These are phyloP conservation scores for Fusarium avenaceum DNA, from an alignment of 2,329 filamentous ascomycete species.

Conservation along the genomic window DNA sequence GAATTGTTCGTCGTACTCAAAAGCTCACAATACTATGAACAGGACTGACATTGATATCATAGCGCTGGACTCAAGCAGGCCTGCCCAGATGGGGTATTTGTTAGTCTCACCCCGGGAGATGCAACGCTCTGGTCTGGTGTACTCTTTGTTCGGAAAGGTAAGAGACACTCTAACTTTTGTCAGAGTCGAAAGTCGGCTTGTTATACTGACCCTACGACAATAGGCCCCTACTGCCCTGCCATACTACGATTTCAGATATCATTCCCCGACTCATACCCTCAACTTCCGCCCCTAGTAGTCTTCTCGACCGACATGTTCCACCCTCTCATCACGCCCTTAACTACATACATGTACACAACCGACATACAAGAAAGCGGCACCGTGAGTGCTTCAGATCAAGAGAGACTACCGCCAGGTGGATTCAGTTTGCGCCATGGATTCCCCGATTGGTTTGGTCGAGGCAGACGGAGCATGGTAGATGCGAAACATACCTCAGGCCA, in stretches of 20 bases:
- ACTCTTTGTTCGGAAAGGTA: conserved; percentile 90
- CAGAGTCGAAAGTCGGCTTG: background rate
- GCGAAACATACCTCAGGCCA: conserved; percentile 61
- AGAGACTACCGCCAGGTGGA: conserved; percentile 86
- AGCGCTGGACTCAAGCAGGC: conserved; percentile 85
- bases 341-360: conserved; percentile 93
- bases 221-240: conserved; percentile 89
- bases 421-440: conserved; percentile 94
- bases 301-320: conserved; percentile 97
- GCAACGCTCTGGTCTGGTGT: conserved; percentile 90
- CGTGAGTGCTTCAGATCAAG: conserved; percentile 85
- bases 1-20: conserved; percentile 76
- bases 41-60: conserved; percentile 44
- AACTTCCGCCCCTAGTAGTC: conserved; percentile 83
- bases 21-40: background rate
- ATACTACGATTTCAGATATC: conserved; percentile 91
- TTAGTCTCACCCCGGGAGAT: conserved; percentile 85
- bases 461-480: conserved; percentile 57
- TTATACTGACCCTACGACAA: conserved; percentile 1
- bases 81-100: conserved; percentile 87
- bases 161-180: background rate
- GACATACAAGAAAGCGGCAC: conserved; percentile 81
- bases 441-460: conserved; percentile 85
- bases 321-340: conserved; percentile 89
- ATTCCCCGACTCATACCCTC: conserved; percentile 85